phyloP scores from a whole-genome alignment of 306 rosid genomes.

The Begonia peltatifolia region DNA sequence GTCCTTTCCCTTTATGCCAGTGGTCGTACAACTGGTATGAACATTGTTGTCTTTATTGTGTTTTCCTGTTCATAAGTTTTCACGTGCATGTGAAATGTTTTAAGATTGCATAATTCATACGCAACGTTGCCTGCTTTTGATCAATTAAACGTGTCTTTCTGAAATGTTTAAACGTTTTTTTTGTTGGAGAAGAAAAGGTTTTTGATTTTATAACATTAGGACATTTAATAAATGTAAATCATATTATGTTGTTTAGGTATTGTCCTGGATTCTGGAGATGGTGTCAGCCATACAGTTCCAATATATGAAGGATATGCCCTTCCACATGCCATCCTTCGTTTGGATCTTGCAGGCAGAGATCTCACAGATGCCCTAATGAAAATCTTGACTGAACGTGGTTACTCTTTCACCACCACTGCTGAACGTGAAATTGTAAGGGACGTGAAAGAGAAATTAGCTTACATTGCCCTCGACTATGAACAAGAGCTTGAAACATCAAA shows the following conservation, averaged over 20 bases:
- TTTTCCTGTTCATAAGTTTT: no score
- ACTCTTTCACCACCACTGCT: slow-evolving; percentile 88
- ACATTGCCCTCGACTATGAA: slow-evolving; percentile 85
- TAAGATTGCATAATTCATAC: no score
- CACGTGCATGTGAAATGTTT: no score
- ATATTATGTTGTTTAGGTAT: slow-evolving; percentile 37
- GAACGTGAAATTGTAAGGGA: slow-evolving; percentile 98
- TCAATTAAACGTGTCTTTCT: no score
- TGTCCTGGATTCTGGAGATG: slow-evolving; percentile 94
- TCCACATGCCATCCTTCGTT: slow-evolving; percentile 91
- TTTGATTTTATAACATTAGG: no score
- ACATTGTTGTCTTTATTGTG: neutral
- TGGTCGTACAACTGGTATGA: slow-evolving; percentile 89
- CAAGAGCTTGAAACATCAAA: slow-evolving; percentile 83
- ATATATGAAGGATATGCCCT: slow-evolving; percentile 95
- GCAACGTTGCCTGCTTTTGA: no score
- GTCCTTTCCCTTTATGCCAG: slow-evolving; percentile 96
- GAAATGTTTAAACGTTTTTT: no score
- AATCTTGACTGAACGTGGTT: slow-evolving; percentile 92
- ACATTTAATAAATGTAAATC: no score
- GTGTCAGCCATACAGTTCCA: slow-evolving; percentile 98
- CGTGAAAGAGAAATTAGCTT: slow-evolving; percentile 80
- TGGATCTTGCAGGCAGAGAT: slow-evolving; percentile 98
- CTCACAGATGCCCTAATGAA: slow-evolving; percentile 92
- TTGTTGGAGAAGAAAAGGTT: no score